Percentiles rank a stretch among this genome's conserved stretches.
These are phyloP conservation scores for Rhododendron kiyosumense DNA, from an alignment of 148 eudicot species.

Conservation along the genomic window DNA sequence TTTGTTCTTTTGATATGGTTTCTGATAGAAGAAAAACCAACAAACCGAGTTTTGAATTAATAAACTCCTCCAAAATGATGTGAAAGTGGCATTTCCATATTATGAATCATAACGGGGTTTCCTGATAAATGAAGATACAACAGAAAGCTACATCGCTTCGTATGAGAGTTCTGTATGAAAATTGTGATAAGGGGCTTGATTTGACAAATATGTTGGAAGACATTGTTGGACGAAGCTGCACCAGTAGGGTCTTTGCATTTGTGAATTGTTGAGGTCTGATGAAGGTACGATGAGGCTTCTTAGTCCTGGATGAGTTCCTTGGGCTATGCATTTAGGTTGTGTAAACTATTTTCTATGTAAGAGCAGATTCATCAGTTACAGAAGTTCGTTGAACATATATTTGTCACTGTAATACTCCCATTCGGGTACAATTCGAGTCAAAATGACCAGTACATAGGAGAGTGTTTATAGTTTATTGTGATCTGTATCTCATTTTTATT, in stretches of 20 bases:
- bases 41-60: background rate
- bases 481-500: background rate
- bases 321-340: constrained; percentile 1
- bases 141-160: background rate
- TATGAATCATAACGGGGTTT: background rate
- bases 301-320: constrained; percentile 2
- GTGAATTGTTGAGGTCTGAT: background rate
- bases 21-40: background rate
- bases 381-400: background rate
- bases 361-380: background rate
- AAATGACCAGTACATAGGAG: background rate
- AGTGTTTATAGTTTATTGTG: too few species aligned
- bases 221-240: background rate
- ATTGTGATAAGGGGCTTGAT: background rate
- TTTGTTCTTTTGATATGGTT: background rate
- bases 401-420: background rate
- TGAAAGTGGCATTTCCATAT: background rate
- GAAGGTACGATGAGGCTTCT: constrained; percentile 5
- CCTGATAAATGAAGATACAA: background rate
- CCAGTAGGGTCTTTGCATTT: background rate
- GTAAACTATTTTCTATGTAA: background rate
- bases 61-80: background rate
- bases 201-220: background rate
- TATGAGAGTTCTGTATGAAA: background rate
- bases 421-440: background rate